phyloP scores from a whole-genome alignment of 2,329 filamentous ascomycete species.

The Epichloe hybrida region DNA sequence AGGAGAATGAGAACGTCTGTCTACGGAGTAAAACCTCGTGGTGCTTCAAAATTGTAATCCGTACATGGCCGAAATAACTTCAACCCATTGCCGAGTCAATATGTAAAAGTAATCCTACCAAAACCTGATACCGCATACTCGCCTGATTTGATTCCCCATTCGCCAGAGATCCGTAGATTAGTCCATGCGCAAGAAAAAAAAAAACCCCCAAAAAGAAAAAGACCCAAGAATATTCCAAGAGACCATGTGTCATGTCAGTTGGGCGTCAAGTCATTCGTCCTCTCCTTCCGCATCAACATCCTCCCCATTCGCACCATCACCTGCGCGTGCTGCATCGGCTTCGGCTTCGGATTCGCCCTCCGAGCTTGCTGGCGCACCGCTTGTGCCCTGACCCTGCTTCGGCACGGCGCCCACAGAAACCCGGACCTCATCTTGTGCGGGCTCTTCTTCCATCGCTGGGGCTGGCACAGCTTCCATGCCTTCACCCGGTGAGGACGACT shows the following conservation, averaged over 20 bases:
- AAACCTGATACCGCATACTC: neutral
- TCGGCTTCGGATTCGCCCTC: neutral
- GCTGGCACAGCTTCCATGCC: slow-evolving; percentile 6
- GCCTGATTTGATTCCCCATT: neutral
- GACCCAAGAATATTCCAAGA: neutral
- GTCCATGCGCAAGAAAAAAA: neutral
- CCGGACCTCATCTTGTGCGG: slow-evolving; percentile 20
- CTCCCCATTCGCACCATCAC: neutral
- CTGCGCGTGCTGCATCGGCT: neutral
- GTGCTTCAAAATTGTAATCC: neutral
- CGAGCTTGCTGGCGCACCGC: slow-evolving; percentile 5
- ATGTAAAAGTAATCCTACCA: neutral
- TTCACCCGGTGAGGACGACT: slow-evolving; percentile 8
- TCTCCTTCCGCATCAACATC: neutral
- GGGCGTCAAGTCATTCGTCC: neutral
- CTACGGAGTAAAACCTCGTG: no score
- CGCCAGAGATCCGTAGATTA: neutral
- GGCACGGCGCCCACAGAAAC: slow-evolving; percentile 17
- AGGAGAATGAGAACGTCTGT: no score
- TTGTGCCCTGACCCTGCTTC: slow-evolving; percentile 7
- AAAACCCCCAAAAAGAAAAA: neutral
- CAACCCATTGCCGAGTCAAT: neutral
- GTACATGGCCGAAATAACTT: neutral
- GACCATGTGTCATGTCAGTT: neutral
- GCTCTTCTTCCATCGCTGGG: slow-evolving; percentile 10